Evolutionary conservation across 208 protist species (phyloP).

Genomic region (Trypanosoma lewisi): DNA sequence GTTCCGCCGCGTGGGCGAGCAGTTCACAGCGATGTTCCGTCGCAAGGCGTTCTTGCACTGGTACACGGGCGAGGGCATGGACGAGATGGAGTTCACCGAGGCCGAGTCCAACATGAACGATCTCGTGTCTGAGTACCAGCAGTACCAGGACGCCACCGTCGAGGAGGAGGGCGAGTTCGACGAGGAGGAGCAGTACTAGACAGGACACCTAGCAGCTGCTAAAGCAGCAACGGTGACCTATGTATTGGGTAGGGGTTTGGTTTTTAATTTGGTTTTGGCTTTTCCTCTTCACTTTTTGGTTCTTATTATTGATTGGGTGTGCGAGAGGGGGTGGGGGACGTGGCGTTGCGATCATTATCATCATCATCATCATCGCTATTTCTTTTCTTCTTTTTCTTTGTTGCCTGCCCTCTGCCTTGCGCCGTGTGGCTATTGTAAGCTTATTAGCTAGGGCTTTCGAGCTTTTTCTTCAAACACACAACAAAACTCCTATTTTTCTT

Average conservation of each 20-base stretch:
- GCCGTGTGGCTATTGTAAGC: background rate
- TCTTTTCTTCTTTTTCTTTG: background rate
- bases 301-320: too few species aligned
- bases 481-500: background rate
- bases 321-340: background rate
- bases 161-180: constrained; percentile 88
- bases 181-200: constrained; percentile 57
- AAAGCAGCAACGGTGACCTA: too few species aligned
- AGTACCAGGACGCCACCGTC: constrained; percentile 90
- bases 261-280: too few species aligned
- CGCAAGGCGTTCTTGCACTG: constrained; percentile 99
- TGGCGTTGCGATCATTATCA: too few species aligned
- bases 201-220: too few species aligned
- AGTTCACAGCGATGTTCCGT: constrained; percentile 99
- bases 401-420: background rate
- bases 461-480: background rate
- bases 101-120: constrained; percentile 95
- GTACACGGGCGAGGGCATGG: constrained; percentile 97
- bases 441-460: background rate
- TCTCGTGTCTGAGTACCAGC: constrained; percentile 93
- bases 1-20: constrained; percentile 91
- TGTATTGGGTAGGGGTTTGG: too few species aligned
- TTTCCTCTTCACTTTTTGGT: too few species aligned
- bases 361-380: too few species aligned
- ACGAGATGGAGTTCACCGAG: constrained; percentile 91